Evolutionary conservation across 768 basidiomycete genomes (phyloP).

Genomic region (Pilatotrama ljubarskyi): DNA sequence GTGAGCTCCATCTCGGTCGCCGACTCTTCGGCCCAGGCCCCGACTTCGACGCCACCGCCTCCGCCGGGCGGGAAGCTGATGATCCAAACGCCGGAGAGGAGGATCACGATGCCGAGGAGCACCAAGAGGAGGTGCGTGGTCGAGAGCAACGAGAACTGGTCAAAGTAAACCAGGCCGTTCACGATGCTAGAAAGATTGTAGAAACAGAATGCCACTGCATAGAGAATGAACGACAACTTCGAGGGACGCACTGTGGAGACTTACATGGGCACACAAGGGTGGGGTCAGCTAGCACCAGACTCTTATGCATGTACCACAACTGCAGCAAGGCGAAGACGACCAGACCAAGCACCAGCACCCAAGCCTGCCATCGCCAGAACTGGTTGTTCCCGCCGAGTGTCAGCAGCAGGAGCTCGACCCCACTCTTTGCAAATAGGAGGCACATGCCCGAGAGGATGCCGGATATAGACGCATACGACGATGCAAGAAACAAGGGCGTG

Average conservation of each 20-base stretch:
- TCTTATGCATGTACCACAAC: slow-evolving; percentile 82
- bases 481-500: slow-evolving; percentile 64
- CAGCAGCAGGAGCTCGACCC: slow-evolving; percentile 82
- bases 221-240: slow-evolving; percentile 16
- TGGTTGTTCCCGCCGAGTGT: slow-evolving; percentile 77
- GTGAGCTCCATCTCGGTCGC: slow-evolving; percentile 26
- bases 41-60: slow-evolving; percentile 48
- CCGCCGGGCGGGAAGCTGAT: slow-evolving; percentile 74
- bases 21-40: slow-evolving; percentile 42
- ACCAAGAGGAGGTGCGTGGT: slow-evolving; percentile 75
- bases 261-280: slow-evolving; percentile 83
- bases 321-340: slow-evolving; percentile 77
- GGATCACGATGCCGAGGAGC: slow-evolving; percentile 68
- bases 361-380: slow-evolving; percentile 82
- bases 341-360: slow-evolving; percentile 75
- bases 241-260: slow-evolving; percentile 22
- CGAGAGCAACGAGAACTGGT: slow-evolving; percentile 76
- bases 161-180: slow-evolving; percentile 86
- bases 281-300: slow-evolving; percentile 77
- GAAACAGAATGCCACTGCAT: slow-evolving; percentile 84
- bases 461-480: slow-evolving; percentile 85
- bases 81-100: slow-evolving; percentile 88
- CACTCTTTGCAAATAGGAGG: slow-evolving; percentile 90
- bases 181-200: slow-evolving; percentile 93
- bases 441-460: slow-evolving; percentile 93